Base-by-base conservation (phyloP, 208 protist species). In the Leishmania lainsoni region DNA sequence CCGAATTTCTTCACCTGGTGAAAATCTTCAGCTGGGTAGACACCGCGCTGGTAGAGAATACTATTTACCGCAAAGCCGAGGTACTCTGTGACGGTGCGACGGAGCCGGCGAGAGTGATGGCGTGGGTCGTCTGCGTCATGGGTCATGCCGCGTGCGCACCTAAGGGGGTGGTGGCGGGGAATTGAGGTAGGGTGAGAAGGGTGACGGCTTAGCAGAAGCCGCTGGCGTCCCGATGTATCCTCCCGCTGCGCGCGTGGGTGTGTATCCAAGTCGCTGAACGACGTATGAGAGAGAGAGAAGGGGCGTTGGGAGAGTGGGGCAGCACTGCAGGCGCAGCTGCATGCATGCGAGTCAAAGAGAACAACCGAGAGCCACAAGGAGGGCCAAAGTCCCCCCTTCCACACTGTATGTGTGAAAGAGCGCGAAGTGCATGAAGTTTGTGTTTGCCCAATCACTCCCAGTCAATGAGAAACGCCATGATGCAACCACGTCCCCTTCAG, bases 21-120 rank as follows among this genome's bases (percentile, higher is more conserved):
- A 83, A 99, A 99, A 56, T 83, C 84, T n/a, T 99, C 98, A 3
- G 97, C 87, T 29, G 99, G 98, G 92, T 99, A 99, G 71, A 99
- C 95, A 22, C 98, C 98, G 29, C 99, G 97, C 86, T 99, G 98
- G 87, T 98, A 99, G 71, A 99, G 90, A 82, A 99, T 97, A 73
- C 71, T 92, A 85, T 98, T 98, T 54, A 98, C 94, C 20, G 93
- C 90, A 76, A 98, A 99, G 35, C 91, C 94, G 87, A 99, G 99
- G 83, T 99, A 99, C 89, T 99, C 99, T 8, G 98, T 98, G 59
- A 99, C 98, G 45, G 98, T 99, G 97, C 92, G 5, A 98, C 93
- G 22, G 98, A 99, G 32, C 99, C 99, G 54, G 94, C 90, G 59
- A 99, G 89, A 20, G 98, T 99, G 77, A 99, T 99, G 68, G 86